A percentile compares a stretch with the other conserved stretches of the same genome.
These are phyloP conservation scores for Cutaneotrichosporon mucoides DNA, from an alignment of 1,284 basidiomycete species.

Conservation along the genomic window DNA sequence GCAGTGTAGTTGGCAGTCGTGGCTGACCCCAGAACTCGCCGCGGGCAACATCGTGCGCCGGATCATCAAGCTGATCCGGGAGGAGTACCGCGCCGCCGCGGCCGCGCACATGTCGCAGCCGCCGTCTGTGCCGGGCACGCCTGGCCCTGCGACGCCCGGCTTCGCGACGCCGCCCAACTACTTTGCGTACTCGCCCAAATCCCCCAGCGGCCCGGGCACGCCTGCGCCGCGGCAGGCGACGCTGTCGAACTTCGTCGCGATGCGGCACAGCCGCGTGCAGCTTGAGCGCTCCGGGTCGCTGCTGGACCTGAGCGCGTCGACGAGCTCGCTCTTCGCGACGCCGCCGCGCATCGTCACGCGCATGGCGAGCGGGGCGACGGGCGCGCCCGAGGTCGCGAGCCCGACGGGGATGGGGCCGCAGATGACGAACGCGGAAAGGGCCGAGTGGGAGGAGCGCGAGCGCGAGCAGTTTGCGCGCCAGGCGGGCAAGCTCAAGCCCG, in stretches of 20 bases:
- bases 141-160: slow-evolving; percentile 39
- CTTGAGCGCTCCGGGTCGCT: slow-evolving; percentile 37
- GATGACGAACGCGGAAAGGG: background rate
- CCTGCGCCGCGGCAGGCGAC: slow-evolving; percentile 25
- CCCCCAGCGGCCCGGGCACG: slow-evolving; percentile 5
- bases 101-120: slow-evolving; percentile 37
- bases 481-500: slow-evolving; percentile 48
- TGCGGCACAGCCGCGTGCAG: slow-evolving; percentile 47
- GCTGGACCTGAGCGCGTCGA: slow-evolving; percentile 25
- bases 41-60: slow-evolving; percentile 91
- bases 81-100: slow-evolving; percentile 68
- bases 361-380: background rate
- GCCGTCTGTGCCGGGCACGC: slow-evolving; percentile 41
- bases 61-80: slow-evolving; percentile 84
- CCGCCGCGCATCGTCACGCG: slow-evolving; percentile 18
- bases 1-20: background rate
- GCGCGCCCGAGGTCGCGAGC: background rate
- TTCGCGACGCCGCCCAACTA: slow-evolving; percentile 41
- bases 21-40: slow-evolving; percentile 65
- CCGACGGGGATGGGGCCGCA: background rate
- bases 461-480: slow-evolving; percentile 46
- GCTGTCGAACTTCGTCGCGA: slow-evolving; percentile 48
- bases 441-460: slow-evolving; percentile 17
- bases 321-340: slow-evolving; percentile 32
- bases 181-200: slow-evolving; percentile 17